Evolutionary conservation across 441 rosid species (phyloP).

Genomic region (Croton laevigatus): DNA sequence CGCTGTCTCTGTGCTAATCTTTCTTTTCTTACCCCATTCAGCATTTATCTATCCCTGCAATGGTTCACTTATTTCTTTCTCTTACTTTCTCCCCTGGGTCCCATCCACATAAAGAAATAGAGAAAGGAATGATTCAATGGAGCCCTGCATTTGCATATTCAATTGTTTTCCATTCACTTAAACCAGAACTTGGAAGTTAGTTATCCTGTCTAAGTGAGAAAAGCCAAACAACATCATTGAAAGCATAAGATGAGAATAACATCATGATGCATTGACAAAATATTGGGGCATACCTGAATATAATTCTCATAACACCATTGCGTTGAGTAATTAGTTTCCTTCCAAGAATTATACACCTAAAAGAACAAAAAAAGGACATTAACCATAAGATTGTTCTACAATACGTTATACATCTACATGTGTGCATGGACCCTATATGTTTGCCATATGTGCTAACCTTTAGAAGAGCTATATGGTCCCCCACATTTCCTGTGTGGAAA

Average conservation of each 20-base stretch:
- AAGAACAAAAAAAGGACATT: conserved; percentile 14
- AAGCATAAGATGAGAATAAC: not conserved
- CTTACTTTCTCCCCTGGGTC: not conserved
- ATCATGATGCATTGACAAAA: not conserved
- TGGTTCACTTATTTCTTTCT: not conserved
- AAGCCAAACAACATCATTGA: not conserved
- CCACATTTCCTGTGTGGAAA: conserved; percentile 91
- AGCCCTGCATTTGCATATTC: not conserved
- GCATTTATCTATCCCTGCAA: not conserved
- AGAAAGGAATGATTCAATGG: not conserved
- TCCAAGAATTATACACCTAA: conserved; percentile 94
- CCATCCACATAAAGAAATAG: not conserved
- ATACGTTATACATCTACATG: not conserved
- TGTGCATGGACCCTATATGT: not conserved
- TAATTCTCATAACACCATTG: conserved; percentile 99
- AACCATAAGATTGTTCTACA: not conserved
- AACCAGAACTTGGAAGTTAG: not conserved
- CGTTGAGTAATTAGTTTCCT: conserved; percentile 90
- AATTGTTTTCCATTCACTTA: not conserved
- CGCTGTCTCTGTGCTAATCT: not conserved
- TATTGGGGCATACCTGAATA: conserved; percentile 60
- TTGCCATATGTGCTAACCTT: conserved; percentile 51
- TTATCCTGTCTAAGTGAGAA: not conserved
- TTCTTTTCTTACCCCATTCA: not conserved
- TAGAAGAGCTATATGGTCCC: conserved; percentile 91